Conservation (phyloP, 805 yeast genomes). For the Nakazawaea ernobii region DNA sequence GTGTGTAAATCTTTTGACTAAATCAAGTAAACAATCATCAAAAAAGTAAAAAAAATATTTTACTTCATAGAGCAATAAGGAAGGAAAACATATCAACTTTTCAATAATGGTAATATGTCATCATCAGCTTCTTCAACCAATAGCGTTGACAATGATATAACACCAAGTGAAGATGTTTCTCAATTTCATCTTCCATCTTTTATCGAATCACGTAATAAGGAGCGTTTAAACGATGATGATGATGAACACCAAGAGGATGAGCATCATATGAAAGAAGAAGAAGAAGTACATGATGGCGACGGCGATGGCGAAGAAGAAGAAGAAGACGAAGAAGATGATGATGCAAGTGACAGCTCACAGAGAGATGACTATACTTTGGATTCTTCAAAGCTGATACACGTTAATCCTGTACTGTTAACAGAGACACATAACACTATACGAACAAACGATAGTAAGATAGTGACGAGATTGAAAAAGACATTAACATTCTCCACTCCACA, state of each 20-base stretch:
- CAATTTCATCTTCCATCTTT: background rate
- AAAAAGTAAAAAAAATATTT: too few relatives aligned
- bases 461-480: constrained; percentile 1
- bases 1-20: too few relatives aligned
- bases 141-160: background rate
- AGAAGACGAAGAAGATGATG: background rate
- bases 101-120: background rate
- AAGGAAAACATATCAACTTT: too few relatives aligned
- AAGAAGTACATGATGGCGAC: background rate
- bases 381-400: background rate
- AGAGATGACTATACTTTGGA: background rate
- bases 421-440: background rate
- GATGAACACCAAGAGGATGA: too few relatives aligned
- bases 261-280: background rate
- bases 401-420: background rate
- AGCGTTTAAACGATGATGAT: too few relatives aligned
- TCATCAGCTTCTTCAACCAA: background rate
- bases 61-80: too few relatives aligned
- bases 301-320: background rate
- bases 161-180: too few relatives aligned
- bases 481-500: constrained; percentile 1
- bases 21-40: too few relatives aligned
- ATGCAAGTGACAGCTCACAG: background rate
- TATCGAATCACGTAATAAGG: background rate
- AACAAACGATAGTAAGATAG: background rate